A percentile compares a stretch with the other conserved stretches of the same genome.
These are phyloP conservation scores for Areca catechu DNA, from an alignment of 176 grass and related monocot species.

Conservation along the genomic window DNA sequence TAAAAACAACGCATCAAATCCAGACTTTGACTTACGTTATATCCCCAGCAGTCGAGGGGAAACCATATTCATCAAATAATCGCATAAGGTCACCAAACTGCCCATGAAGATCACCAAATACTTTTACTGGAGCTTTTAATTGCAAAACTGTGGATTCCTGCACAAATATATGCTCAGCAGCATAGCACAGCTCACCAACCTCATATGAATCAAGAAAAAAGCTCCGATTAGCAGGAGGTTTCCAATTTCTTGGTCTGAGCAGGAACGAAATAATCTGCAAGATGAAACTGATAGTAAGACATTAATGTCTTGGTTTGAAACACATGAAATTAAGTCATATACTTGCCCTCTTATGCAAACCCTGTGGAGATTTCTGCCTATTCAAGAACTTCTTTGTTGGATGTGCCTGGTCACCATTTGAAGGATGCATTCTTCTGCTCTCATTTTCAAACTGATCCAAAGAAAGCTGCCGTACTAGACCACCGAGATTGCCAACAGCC, in stretches of 20 bases:
- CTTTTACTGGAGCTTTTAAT: slow-evolving; percentile 94
- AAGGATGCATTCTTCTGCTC: slow-evolving; percentile 92
- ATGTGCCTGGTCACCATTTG: slow-evolving; percentile 60
- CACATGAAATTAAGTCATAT: slow-evolving; percentile 6
- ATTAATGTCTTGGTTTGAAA: slow-evolving; percentile 7
- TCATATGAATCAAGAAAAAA: slow-evolving; percentile 98
- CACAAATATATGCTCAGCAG: slow-evolving; percentile 96
- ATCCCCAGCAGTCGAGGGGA: slow-evolving; percentile 88
- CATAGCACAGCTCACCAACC: slow-evolving; percentile 89
- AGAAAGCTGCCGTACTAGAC: slow-evolving; percentile 85
- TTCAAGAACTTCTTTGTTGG: slow-evolving; percentile 63
- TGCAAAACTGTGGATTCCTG: slow-evolving; percentile 95
- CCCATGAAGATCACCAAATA: slow-evolving; percentile 97
- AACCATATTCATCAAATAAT: slow-evolving; percentile 98
- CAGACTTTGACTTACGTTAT: slow-evolving; percentile 61
- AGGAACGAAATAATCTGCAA: slow-evolving; percentile 73
- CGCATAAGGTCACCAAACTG: slow-evolving; percentile 99
- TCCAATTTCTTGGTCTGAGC: slow-evolving; percentile 91
- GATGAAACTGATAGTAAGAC: slow-evolving; percentile 16
- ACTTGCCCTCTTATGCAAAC: slow-evolving; percentile 85
- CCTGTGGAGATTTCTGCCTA: slow-evolving; percentile 86
- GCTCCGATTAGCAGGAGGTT: slow-evolving; percentile 61
- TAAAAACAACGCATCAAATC: not conserved
- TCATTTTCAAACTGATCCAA: slow-evolving; percentile 99
- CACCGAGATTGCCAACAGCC: slow-evolving; percentile 84